These are phyloP conservation scores for Catharanthus roseus DNA, from an alignment of 257 asterid genomes.

Conservation along the genomic window DNA sequence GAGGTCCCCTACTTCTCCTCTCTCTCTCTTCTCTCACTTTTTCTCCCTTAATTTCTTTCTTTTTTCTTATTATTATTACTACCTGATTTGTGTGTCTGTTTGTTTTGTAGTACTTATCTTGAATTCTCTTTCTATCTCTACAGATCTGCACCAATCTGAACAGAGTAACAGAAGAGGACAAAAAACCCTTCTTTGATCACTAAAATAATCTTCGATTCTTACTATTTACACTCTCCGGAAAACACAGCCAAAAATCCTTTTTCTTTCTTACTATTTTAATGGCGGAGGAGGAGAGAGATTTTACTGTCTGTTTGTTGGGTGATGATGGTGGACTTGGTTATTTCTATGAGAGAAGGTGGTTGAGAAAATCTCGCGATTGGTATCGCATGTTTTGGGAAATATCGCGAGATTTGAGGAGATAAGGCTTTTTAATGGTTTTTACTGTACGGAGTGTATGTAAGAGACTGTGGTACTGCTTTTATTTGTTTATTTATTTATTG, in stretches of 20 bases:
- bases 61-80: not conserved
- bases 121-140: constrained; percentile 1
- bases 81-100: constrained; percentile 14
- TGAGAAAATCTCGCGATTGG: constrained; percentile 12
- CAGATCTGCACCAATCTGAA: constrained; percentile 12
- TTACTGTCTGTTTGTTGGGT: not conserved
- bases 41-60: not conserved
- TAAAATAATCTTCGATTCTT: constrained; percentile 8
- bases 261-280: not conserved
- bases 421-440: not conserved
- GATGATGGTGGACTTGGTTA: not conserved
- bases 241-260: too few species aligned
- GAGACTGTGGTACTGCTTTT: too few species aligned
- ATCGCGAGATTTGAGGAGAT: constrained; percentile 12
- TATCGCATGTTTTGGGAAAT: constrained; percentile 11
- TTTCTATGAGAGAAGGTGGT: not conserved
- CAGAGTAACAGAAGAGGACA: constrained; percentile 4
- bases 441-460: not conserved
- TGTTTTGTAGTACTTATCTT: constrained; percentile 9
- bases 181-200: not conserved
- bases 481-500: too few species aligned
- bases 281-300: not conserved
- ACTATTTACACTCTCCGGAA: not conserved
- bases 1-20: not conserved
- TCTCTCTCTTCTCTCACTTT: not conserved